Evolutionary conservation across 768 basidiomycete species (phyloP), one percentile per base, ranked within the genome.

Genomic region (Podaxis mareebaensis): DNA sequence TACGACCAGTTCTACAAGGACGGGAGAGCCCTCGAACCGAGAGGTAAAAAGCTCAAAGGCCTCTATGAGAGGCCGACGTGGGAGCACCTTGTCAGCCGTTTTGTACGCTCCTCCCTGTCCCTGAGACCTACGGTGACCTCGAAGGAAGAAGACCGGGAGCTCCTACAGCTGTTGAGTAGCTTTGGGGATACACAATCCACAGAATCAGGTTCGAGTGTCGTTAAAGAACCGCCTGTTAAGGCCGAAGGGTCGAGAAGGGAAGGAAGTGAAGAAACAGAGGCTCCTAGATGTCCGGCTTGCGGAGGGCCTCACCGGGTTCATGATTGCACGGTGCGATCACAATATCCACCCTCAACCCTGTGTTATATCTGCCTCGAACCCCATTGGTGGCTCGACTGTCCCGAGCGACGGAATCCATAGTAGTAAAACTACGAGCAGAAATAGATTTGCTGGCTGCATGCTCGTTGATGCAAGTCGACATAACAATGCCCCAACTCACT

Each of bases 331-430:
- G 53, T 55, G 3, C 61, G 61, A 1, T 44, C 53, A 2, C 61
- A 62, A 3, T 48, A 62, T 26, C 53, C 53, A 15, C 61, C 61
- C 12, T 17, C 61, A 7, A 48, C 61, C 3, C 40, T 62, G 15
- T 62, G 61, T 38, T 62, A 62, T 48, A 17, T 62, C 8, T 62
- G 61, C 26, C 61, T 62, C 40, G 53, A 62, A 38, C 61, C 61
- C 1, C 61, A 62, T 33, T 62, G 61, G 53, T 62, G 61, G 61
- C 30, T 62, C 11, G 61, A 62, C 33, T 62, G 61, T 46, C 61
- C 61, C 1, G 20, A 54, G 22, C 53, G 61, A 12, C 48, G 52
- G 44, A 33, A 10, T 10, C 33, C 33, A 33, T 3, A 10, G 33
- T 33, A 33, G 33, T 33, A 33, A 33, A 33, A 33, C 33, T 33